phyloP scores from a whole-genome alignment of 169 alveolate genomes.

The Blepharisma undulans region DNA sequence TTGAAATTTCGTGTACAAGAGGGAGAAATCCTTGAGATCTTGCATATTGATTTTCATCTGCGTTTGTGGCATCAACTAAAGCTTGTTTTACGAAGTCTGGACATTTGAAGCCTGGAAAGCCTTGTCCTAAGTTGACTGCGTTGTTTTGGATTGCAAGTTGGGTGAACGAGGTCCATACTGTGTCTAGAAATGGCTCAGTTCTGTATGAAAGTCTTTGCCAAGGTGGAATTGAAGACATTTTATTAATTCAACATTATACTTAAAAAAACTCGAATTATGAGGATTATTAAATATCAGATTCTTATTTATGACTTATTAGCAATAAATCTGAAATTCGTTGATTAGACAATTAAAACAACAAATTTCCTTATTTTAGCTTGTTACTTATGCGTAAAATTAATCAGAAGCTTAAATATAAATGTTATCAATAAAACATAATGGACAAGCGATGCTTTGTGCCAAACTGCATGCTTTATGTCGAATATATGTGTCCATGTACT shows the following conservation, averaged over 20 bases:
- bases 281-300: no score
- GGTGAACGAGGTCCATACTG: constrained; percentile 44
- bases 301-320: no score
- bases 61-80: neutral
- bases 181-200: neutral
- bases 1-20: constrained; percentile 18
- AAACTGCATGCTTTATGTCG: no score
- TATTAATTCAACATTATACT: neutral
- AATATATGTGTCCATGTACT: no score
- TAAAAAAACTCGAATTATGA: no score
- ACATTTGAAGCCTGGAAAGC: constrained; percentile 25
- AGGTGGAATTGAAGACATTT: neutral
- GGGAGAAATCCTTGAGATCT: constrained; percentile 13
- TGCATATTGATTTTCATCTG: constrained; percentile 29
- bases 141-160: constrained; percentile 12
- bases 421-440: no score
- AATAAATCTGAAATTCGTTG: no score
- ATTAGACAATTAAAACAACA: no score
- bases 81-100: constrained; percentile 31
- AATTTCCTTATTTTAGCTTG: no score
- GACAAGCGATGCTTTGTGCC: no score
- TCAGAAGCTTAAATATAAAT: no score
- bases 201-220: neutral
- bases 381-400: no score
- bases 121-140: constrained; percentile 44